Evolutionary conservation across 1,284 basidiomycete species (phyloP), one percentile per base, ranked within the genome.

Genomic region (Heterobasidion occidentale): DNA sequence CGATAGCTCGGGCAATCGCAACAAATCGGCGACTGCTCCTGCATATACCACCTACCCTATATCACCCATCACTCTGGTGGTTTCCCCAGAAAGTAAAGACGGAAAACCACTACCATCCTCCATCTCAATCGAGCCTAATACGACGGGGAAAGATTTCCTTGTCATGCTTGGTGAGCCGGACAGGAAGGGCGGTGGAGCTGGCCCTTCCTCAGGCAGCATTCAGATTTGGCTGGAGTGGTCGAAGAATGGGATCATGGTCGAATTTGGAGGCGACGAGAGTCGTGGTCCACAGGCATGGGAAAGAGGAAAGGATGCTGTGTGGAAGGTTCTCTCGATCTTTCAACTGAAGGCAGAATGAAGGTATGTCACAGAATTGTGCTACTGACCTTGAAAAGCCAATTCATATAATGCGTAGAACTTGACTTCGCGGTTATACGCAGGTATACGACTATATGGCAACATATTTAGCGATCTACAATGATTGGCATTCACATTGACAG

Each of bases 171-270:
- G 92, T 17, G 93, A 95, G 70, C 93, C 93, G 7, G 80, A 80
- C 63, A 78, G 89, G 55, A 96, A 95, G 66, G 93, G 93, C 7
- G 91, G 92, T 27, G 91, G 92, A 0, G 75, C 81, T 9, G 90
- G 89, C 0, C 89, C 89, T 8, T 86, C 86, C 12, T 82, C 79
- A 9, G 88, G 88, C n/a, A 91, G 88, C 46, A 90, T 94, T 61
- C 85, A 84, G 17, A 92, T 94, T 59, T 96, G 91, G 90, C 88
- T 92, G 62, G 92, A 95, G 68, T 95, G 92, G 92, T 77, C 81
- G n/a, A 77, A 73, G 58, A 78, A 87, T 56, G 90, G 90, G 1
- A 65, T 93, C 27, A 87, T 91, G 85, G 79, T 91, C 15, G 90
- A 93, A 65, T 91, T 91, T 70, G 88, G 86, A 1, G 89, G 88